Evolutionary conservation across 148 eudicot species (phyloP), one percentile per base, ranked within the genome.

Genomic region (Amaranthus cruentus): DNA sequence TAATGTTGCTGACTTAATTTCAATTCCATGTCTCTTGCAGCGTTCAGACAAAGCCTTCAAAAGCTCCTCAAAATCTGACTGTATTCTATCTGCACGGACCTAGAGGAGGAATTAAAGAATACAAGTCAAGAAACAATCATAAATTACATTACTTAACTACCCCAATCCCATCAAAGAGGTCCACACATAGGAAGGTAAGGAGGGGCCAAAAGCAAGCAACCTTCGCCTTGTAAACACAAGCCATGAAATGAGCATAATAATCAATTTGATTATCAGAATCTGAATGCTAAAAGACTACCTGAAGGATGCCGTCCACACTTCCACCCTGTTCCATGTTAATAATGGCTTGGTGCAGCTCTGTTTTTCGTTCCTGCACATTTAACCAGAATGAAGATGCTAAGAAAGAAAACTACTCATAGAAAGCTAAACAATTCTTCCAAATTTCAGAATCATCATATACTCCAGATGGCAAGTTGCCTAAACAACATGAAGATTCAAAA

Each of bases 11-110:
- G 98, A 88, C 78, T 94, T 94, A 11, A 91, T 72, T 69, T 91
- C 82, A 51, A 94, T 21, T 44, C 86, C 87, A 85, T 91, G 97
- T 79, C 85, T 94, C 82, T 88, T 87, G 84, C 91, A 89, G 74
- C 97, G 97, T 68, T 91, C 98, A 71, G 88, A 76, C 63, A 94
- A 87, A 65, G 91, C 97, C 88, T 83, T 94, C 81, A 87, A 14
- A 42, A 94, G 89, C 84, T 89, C 98, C 88, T 91, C 98, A 81
- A 94, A 86, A 71, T 94, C 98, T 62, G 96, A 88, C 73, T 89
- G 97, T 82, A 91, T 89, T 71, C 93, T 90, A 81, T 94, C 98
- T 75, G 96, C 98, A 85, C 98, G 97, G 55, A 94, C 97, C 98
- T 94, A 71, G 70, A 28, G 66, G 57, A 65, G 58, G 10, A 55